Conservation (phyloP, 129 eudicot species). For the Erigeron canadensis region DNA sequence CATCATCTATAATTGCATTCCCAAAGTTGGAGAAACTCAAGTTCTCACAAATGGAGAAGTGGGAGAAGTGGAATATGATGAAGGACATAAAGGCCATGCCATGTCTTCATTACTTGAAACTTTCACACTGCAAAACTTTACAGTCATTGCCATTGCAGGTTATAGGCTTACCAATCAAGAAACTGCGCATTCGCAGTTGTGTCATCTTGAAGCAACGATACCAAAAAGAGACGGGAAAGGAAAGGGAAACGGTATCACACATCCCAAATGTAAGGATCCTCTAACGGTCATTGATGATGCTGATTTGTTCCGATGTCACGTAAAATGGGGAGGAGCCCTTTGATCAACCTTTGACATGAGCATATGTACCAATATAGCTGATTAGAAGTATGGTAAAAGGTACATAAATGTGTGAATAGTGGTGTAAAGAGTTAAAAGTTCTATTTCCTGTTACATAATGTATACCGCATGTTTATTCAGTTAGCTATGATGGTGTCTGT, state of each 20-base stretch:
- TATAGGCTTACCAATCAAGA: constrained; percentile 11
- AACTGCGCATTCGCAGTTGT: constrained; percentile 16
- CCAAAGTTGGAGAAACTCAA: constrained; percentile 20
- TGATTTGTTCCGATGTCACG: no score
- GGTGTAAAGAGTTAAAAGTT: not conserved
- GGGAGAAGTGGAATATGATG: constrained; percentile 8
- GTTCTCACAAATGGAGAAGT: constrained; percentile 12
- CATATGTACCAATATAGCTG: not conserved
- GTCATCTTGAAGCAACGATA: constrained; percentile 15
- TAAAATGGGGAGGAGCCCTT: no score
- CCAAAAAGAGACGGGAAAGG: not conserved
- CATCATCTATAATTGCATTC: constrained; percentile 1
- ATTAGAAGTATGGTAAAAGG: not conserved
- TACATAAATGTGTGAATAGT: not conserved
- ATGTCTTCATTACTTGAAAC: constrained; percentile 3
- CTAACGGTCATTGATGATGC: not conserved
- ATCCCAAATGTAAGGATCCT: not conserved
- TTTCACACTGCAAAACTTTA: constrained; percentile 4
- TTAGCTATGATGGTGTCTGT: no score
- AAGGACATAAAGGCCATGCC: constrained; percentile 2
- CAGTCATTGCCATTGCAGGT: constrained; percentile 11
- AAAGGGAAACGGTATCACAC: not conserved
- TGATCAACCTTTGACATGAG: no score
- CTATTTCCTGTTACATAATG: not conserved
- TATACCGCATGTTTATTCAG: no score